Conservation (phyloP, 2,329 filamentous ascomycete species). For the Alternaria triticimaculans region DNA sequence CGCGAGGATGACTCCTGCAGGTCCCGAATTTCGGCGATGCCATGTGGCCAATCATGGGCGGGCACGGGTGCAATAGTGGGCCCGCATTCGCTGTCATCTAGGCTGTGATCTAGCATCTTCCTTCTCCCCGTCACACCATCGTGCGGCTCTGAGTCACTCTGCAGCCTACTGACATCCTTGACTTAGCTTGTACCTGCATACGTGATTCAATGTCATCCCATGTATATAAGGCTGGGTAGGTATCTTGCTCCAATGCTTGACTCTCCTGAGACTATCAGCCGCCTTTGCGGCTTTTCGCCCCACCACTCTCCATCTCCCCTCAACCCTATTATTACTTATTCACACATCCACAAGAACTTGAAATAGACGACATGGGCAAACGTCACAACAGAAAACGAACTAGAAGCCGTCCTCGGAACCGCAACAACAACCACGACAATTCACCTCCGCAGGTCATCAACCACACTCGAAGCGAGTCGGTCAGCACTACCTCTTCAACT, state of each 20-base stretch:
- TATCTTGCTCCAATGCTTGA: constrained; percentile 16
- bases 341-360: constrained; percentile 2
- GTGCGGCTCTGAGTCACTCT: constrained; percentile 46
- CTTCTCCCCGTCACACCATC: constrained; percentile 19
- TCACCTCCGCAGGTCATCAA: constrained; percentile 22
- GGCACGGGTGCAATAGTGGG: constrained; percentile 26
- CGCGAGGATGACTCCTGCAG: constrained; percentile 31
- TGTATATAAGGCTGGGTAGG: constrained; percentile 37
- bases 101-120: constrained; percentile 24
- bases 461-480: constrained; percentile 39
- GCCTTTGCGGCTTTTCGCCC: constrained; percentile 42
- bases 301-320: constrained; percentile 11
- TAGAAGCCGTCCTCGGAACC: constrained; percentile 51
- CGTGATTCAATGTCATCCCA: constrained; percentile 23
- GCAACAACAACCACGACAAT: constrained; percentile 36
- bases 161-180: constrained; percentile 33
- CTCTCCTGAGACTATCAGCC: constrained; percentile 29
- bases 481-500: constrained; percentile 36
- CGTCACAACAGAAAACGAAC: constrained; percentile 55
- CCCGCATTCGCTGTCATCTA: constrained; percentile 26
- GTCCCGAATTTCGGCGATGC: constrained; percentile 36
- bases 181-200: constrained; percentile 31
- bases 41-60: constrained; percentile 40
- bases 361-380: constrained; percentile 46
- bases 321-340: background rate